These are phyloP conservation scores for Lactarius trivialis DNA, from an alignment of 768 basidiomycete species.

Conservation along the genomic window DNA sequence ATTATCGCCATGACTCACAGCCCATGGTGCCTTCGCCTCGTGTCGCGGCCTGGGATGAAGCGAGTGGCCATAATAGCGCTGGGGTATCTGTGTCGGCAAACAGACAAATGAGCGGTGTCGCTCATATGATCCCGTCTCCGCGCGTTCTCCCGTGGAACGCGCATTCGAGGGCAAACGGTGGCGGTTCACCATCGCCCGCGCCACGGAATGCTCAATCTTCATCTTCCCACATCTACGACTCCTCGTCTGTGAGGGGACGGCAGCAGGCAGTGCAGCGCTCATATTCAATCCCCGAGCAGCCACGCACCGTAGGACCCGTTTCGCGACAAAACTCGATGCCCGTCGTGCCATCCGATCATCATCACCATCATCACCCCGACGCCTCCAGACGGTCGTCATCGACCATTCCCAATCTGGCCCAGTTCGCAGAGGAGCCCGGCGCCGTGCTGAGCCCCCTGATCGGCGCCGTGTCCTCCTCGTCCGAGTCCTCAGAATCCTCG, in stretches of 20 bases:
- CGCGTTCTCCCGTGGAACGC: conserved; percentile 13
- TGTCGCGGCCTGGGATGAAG: conserved; percentile 10
- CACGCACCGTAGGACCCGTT: not conserved
- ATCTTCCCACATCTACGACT: conserved; percentile 4
- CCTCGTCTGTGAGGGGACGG: not conserved
- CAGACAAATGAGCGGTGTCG: not conserved
- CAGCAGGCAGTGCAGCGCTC: conserved; percentile 14
- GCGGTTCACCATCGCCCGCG: conserved; percentile 14
- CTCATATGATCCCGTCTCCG: conserved; percentile 6
- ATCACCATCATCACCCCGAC: no score
- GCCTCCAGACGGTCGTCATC: not conserved
- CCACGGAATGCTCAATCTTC: conserved; percentile 7
- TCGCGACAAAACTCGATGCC: conserved; percentile 22
- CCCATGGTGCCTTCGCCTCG: conserved; percentile 21
- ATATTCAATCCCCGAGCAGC: conserved; percentile 14
- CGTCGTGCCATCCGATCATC: not conserved
- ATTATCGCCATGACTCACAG: conserved; percentile 37
- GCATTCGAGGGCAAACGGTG: conserved; percentile 3
- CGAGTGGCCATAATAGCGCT: not conserved
- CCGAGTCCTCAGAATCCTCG: conserved; percentile 19
- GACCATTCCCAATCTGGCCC: conserved; percentile 20
- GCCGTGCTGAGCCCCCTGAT: conserved; percentile 29
- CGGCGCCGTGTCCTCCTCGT: conserved; percentile 1
- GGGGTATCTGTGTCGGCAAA: conserved; percentile 10
- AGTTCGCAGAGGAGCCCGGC: conserved; percentile 30